Conservation (phyloP, 2,329 filamentous ascomycete species). For the Penicillium sp. region DNA sequence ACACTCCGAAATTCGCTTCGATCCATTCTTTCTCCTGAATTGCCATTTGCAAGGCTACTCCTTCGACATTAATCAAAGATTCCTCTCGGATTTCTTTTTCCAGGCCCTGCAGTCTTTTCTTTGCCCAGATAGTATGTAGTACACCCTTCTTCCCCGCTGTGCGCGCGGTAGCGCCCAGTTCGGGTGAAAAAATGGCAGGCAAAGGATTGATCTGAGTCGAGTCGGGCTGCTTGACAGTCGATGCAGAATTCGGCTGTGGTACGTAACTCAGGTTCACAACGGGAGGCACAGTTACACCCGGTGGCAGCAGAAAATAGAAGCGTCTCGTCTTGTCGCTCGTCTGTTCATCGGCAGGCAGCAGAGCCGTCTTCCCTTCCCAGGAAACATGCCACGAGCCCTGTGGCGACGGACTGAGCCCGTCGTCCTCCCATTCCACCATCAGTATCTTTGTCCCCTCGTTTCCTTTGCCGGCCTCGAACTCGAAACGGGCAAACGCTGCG, state of each 20-base stretch:
- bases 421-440: conserved; percentile 86
- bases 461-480: conserved; percentile 72
- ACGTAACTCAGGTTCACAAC: conserved; percentile 62
- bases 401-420: conserved; percentile 46
- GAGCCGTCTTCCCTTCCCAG: conserved; percentile 75
- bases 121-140: conserved; percentile 86
- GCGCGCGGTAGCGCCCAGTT: conserved; percentile 63
- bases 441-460: conserved; percentile 86
- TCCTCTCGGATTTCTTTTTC: conserved; percentile 73
- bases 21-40: conserved; percentile 83
- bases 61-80: conserved; percentile 69
- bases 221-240: conserved; percentile 36
- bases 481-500: conserved; percentile 74
- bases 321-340: conserved; percentile 54
- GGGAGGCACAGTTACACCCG: conserved; percentile 66
- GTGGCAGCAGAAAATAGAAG: conserved; percentile 77
- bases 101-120: conserved; percentile 70
- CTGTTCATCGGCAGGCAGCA: conserved; percentile 63
- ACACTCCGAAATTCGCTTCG: conserved; percentile 69
- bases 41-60: conserved; percentile 79
- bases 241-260: conserved; percentile 40
- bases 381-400: conserved; percentile 68
- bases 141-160: conserved; percentile 73
- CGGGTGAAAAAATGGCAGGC: conserved; percentile 79
- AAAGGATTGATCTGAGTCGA: conserved; percentile 69